Evolutionary conservation across 371 early-diverging fungal species (phyloP).

Genomic region (Syncephalastrum racemosum): DNA sequence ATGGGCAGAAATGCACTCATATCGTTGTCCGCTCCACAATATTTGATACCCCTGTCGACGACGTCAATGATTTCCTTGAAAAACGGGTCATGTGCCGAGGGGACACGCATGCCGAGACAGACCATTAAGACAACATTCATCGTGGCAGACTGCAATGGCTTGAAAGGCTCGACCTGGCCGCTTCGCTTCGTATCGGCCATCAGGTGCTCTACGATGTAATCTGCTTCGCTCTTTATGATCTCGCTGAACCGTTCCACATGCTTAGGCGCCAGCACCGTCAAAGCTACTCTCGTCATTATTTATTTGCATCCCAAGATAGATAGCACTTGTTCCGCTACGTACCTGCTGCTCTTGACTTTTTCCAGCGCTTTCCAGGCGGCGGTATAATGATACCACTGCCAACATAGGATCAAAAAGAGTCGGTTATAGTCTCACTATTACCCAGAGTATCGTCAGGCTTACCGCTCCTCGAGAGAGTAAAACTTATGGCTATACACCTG

Average conservation of each 20-base stretch:
- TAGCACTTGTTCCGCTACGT: neutral
- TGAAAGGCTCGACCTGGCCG: slow-evolving; percentile 8
- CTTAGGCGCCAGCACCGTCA: slow-evolving; percentile 18
- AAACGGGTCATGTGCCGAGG: slow-evolving; percentile 13
- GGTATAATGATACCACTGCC: slow-evolving; percentile 18
- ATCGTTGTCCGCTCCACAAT: slow-evolving; percentile 15
- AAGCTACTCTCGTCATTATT: slow-evolving; percentile 3
- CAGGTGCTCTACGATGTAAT: slow-evolving; percentile 8
- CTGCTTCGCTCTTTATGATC: slow-evolving; percentile 10
- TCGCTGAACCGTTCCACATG: slow-evolving; percentile 10
- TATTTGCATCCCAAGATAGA: neutral
- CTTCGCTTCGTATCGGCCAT: slow-evolving; percentile 2
- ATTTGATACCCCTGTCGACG: slow-evolving; percentile 13
- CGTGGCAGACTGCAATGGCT: slow-evolving; percentile 12
- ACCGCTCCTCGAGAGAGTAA: slow-evolving; percentile 16
- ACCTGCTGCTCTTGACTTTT: slow-evolving; percentile 17
- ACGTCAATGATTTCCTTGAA: slow-evolving; percentile 10
- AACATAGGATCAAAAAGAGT: neutral
- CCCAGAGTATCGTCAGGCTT: neutral
- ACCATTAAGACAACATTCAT: slow-evolving; percentile 17
- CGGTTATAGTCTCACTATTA: neutral
- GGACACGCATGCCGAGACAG: slow-evolving; percentile 14
- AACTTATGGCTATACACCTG: slow-evolving; percentile 14
- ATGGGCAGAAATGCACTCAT: slow-evolving; percentile 21
- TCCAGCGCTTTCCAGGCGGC: slow-evolving; percentile 14